Conservation (phyloP, 2,329 filamentous ascomycete species). For the Aspergillus oerlinghausenensis region DNA sequence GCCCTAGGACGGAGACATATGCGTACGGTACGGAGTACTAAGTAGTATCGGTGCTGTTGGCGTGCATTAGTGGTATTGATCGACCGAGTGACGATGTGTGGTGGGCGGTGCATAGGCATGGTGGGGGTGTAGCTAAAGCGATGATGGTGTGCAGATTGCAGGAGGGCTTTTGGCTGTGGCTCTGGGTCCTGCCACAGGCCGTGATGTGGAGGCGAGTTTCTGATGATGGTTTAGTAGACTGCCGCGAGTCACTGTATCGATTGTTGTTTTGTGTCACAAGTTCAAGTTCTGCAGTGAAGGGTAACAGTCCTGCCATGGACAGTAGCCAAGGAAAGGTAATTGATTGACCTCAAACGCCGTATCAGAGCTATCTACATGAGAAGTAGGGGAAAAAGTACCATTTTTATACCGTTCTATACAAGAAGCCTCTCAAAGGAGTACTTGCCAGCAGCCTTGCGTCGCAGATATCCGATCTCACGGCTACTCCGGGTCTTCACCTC, state of each 20-base stretch:
- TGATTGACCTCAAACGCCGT: neutral
- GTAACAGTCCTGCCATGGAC: neutral
- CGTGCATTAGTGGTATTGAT: constrained; percentile 3
- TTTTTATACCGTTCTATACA: constrained; percentile 44
- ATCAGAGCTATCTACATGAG: neutral
- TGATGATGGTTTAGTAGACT: neutral
- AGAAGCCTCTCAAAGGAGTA: constrained; percentile 78
- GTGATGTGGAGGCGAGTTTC: neutral
- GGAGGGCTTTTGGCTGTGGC: neutral
- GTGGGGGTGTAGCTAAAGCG: neutral
- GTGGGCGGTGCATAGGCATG: neutral
- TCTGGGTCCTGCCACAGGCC: neutral
- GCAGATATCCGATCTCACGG: constrained; percentile 71
- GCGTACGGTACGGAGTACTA: neutral
- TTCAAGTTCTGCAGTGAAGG: neutral
- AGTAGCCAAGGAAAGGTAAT: neutral
- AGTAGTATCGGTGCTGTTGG: neutral
- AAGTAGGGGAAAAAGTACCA: neutral
- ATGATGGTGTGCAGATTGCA: neutral
- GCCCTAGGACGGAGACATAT: neutral
- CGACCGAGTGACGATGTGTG: neutral
- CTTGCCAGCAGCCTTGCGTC: constrained; percentile 72
- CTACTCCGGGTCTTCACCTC: constrained; percentile 65
- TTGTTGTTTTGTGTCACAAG: neutral
- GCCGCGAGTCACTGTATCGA: neutral